These are phyloP conservation scores for Aspergillus campestris DNA, from an alignment of 495 filamentous ascomycete genomes.

Conservation along the genomic window DNA sequence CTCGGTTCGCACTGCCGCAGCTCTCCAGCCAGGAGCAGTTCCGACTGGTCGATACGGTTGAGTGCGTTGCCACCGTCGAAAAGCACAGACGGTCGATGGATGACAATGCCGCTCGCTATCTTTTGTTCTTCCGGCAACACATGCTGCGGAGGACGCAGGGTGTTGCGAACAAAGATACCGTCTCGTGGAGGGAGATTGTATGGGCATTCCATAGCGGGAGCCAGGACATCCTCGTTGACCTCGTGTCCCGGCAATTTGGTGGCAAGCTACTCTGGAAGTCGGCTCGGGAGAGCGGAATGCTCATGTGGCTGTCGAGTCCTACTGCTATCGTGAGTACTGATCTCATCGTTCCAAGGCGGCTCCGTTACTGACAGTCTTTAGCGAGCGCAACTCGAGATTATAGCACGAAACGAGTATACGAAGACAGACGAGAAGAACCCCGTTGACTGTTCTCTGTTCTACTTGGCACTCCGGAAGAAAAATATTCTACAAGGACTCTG, in stretches of 20 bases:
- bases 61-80: constrained; percentile 79
- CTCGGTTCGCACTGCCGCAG: constrained; percentile 64
- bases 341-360: background rate
- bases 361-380: constrained; percentile 26
- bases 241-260: constrained; percentile 74
- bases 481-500: constrained; percentile 84
- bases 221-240: constrained; percentile 86
- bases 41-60: constrained; percentile 75
- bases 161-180: constrained; percentile 51
- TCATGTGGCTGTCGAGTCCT: constrained; percentile 85
- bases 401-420: constrained; percentile 90
- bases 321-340: constrained; percentile 60
- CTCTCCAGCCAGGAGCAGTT: constrained; percentile 86
- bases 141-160: constrained; percentile 58
- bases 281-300: constrained; percentile 80
- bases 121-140: constrained; percentile 84
- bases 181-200: constrained; percentile 88
- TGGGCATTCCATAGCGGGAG: constrained; percentile 91
- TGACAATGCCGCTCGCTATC: constrained; percentile 82
- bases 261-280: constrained; percentile 74
- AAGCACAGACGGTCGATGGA: constrained; percentile 89
- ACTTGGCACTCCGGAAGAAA: constrained; percentile 88
- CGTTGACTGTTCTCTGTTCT: constrained; percentile 87
- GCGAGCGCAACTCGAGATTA: constrained; percentile 74
- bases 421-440: constrained; percentile 83